Conservation (phyloP, 495 filamentous ascomycete species). For the Pyrenula aspistea region DNA sequence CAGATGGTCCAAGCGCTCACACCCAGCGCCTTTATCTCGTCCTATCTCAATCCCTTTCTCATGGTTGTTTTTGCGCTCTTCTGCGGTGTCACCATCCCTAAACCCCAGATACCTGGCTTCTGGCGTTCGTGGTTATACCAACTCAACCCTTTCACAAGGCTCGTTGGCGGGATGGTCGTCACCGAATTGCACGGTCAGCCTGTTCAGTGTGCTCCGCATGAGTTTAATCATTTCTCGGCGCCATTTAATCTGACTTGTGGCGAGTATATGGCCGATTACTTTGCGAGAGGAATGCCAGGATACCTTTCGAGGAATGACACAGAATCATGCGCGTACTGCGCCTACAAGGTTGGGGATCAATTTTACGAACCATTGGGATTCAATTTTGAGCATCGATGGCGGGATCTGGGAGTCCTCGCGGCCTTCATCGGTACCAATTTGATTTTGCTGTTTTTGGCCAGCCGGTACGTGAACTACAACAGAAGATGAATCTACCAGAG, state of each 20-base stretch:
- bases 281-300: constrained; percentile 48
- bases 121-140: constrained; percentile 75
- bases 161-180: constrained; percentile 67
- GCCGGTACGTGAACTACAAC: background rate
- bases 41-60: constrained; percentile 64
- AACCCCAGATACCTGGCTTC: constrained; percentile 60
- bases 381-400: constrained; percentile 55
- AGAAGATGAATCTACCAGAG: background rate
- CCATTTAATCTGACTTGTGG: constrained; percentile 52
- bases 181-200: constrained; percentile 57
- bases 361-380: constrained; percentile 58
- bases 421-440: constrained; percentile 67
- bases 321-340: constrained; percentile 60
- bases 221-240: constrained; percentile 50
- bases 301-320: constrained; percentile 52
- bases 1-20: constrained; percentile 59
- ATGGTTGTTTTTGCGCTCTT: constrained; percentile 72
- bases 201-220: constrained; percentile 41
- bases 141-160: constrained; percentile 72
- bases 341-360: constrained; percentile 63
- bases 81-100: constrained; percentile 73
- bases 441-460: constrained; percentile 57
- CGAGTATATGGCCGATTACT: constrained; percentile 62
- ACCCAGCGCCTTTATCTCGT: constrained; percentile 56
- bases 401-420: constrained; percentile 65